These are phyloP conservation scores for Basipetospora chlamydospora DNA, from an alignment of 2,329 filamentous ascomycete genomes.

Conservation along the genomic window DNA sequence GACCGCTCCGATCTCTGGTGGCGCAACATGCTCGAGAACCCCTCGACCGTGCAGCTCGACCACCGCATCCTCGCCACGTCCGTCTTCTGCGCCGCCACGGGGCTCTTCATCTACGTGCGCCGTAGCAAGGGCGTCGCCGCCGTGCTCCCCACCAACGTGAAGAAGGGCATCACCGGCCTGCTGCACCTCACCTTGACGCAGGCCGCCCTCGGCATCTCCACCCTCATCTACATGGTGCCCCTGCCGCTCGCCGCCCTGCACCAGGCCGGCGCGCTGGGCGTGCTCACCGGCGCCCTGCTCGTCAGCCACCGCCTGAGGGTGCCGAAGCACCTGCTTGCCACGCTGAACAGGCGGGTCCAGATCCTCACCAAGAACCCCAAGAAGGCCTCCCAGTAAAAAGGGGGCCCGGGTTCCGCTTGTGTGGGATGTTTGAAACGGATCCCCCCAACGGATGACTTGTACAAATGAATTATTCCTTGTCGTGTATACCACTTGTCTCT, in stretches of 20 bases:
- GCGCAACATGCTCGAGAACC: constrained; percentile 97
- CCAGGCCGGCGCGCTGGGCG: constrained; percentile 75
- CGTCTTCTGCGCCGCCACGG: constrained; percentile 69
- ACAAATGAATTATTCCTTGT: no score
- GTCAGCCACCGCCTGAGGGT: constrained; percentile 66
- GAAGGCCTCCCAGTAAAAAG: no score
- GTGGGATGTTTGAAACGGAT: no score
- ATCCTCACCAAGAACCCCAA: background rate
- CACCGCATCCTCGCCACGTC: constrained; percentile 85
- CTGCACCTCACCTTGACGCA: constrained; percentile 74
- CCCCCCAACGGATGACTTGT: no score
- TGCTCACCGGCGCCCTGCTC: constrained; percentile 70
- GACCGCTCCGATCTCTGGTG: constrained; percentile 81
- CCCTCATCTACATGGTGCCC: constrained; percentile 87
- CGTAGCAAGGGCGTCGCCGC: constrained; percentile 41
- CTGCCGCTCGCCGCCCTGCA: constrained; percentile 77
- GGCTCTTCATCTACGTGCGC: constrained; percentile 68
- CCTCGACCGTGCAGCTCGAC: constrained; percentile 85
- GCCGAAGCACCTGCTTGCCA: constrained; percentile 46
- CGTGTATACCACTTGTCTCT: no score
- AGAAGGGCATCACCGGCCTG: constrained; percentile 60
- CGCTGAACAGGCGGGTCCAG: constrained; percentile 38
- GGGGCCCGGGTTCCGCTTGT: no score
- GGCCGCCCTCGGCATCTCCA: constrained; percentile 75
- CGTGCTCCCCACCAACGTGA: constrained; percentile 49